Conservation (phyloP, 1,284 basidiomycete species). For the Somion occarium region DNA sequence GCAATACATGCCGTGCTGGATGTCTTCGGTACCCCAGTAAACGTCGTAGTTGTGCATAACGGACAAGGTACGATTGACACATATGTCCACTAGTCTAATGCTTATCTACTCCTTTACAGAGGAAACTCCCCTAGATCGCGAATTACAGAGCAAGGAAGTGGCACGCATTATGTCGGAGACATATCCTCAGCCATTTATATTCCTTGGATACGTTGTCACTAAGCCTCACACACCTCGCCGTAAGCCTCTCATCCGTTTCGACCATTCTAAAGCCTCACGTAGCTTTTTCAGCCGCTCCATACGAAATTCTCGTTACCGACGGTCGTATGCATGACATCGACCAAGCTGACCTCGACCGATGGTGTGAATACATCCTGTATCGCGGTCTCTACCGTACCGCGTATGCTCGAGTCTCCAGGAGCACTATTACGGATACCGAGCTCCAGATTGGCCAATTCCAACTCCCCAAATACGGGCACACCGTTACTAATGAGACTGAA, state of each 20-base stretch:
- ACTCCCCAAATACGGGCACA: conserved; percentile 54
- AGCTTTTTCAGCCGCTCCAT: conserved; percentile 62
- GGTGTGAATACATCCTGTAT: conserved; percentile 90
- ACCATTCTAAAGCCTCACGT: not conserved
- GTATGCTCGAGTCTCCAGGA: conserved; percentile 69
- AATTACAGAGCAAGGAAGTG: conserved; percentile 81
- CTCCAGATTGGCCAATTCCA: conserved; percentile 80
- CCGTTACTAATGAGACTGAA: conserved; percentile 54
- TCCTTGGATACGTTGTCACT: conserved; percentile 86
- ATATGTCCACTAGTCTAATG: not conserved
- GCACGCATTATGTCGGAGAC: conserved; percentile 75
- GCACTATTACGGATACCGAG: conserved; percentile 73
- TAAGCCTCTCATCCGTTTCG: conserved; percentile 27
- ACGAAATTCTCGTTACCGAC: conserved; percentile 76
- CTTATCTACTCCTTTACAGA: conserved; percentile 39
- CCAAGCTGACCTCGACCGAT: conserved; percentile 63
- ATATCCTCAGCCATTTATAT: conserved; percentile 78
- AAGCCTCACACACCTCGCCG: conserved; percentile 69
- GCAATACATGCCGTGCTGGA: conserved; percentile 89
- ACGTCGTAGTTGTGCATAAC: conserved; percentile 87
- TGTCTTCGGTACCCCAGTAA: conserved; percentile 76
- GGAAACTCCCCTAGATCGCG: conserved; percentile 85
- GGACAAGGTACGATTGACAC: conserved; percentile 66
- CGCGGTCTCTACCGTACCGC: conserved; percentile 76
- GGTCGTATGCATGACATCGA: conserved; percentile 76